Base-by-base conservation (phyloP, 805 yeast genomes). In the Pichia phayaonensis region DNA sequence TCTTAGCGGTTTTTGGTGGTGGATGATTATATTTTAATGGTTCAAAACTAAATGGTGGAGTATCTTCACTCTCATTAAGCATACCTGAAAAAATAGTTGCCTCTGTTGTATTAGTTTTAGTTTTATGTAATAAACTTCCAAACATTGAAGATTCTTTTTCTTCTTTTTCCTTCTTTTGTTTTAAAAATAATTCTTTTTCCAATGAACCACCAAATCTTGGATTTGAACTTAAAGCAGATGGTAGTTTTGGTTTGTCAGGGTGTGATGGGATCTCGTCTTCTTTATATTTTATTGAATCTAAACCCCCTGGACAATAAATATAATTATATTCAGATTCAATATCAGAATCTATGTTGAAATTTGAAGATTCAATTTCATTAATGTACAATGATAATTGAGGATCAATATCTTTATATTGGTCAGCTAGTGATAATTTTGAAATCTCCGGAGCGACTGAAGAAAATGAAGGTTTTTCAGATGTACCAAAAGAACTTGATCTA, bases 221-320 rank as follows among this genome's bases (percentile, higher is more conserved):
- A 29, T 59, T 54, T 23, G 52, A 29, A 8, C 71, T 59, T 11
- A 79, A 64, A 1, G 81, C 80, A 3, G 83, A 71, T 7, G 81
- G 81, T 16, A 75, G 59, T 34, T 67, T 71, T 2, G 82, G 72
- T 45, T 51, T 59, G 23, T 60, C 61, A 2, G 83, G 83, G 58
- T 77, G 82, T 4, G 76, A 64, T 3, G 83, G 84, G 10, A 79
- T 71, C 0, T 76, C 76, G 34, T 65, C 66, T 1, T 59, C 65
- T 51, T 72, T 77, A 31, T 68, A 61, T 42, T 60, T 63, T 59
- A 68, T 47, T 6, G 57, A 54, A 2, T 63, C 56, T 10, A 48
- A 52, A 16, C 60, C 56, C 3, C 60, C 42, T 1, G 66, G 64
- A 2, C 64, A 58, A 48, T 59, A 65, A 8, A 57, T 49, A 29